Base-by-base conservation (phyloP, 2,329 filamentous ascomycete species). In the Cryphonectria carpinicola region DNA sequence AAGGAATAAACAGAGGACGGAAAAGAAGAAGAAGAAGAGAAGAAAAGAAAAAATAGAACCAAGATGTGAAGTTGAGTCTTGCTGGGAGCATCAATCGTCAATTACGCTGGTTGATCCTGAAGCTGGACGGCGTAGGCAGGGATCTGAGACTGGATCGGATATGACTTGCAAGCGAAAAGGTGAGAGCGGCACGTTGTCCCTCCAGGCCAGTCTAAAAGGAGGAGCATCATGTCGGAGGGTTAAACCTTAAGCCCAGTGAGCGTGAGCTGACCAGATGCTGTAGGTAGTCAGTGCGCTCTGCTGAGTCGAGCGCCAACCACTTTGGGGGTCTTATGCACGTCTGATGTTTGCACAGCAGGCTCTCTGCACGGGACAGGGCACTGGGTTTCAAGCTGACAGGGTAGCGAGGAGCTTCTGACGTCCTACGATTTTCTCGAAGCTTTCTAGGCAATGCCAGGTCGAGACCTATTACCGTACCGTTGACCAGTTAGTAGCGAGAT, bases 151-250 rank as follows among this genome's bases (percentile, higher is more conserved):
- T 65, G 64, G 60, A 54, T 61, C 52, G 14, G 54, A 67, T 25
- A 25, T 67, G 54, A 43, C 19, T 13, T 58, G 52, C 56, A 37
- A 35, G 62, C 28, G 46, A 49, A 19, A 65, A 37, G 41, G 49
- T 70, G 58, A 67, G 52, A 25, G 52, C 66, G 46, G 62, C 37
- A 71, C 56, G 46, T 69, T 58, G 58, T 39, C 49, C 56, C 35
- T 71, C 41, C 39, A 52, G 49, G 14, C 54, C 65, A 56, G 35
- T 46, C 64, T 56, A 66, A 52, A 56, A 69, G 61, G 70, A 60
- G 49, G 58, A 71, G 68, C 65, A 70, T 67, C 60, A 64, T 67
- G 64, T 67, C 70, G 67, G 67, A 67, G 68, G 58, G 67, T 43
- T 67, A 70, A 67, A 70, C 49, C 63, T 72, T 72, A 68, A 70